phyloP scores from a whole-genome alignment of 73 alveolate genomes.

The Uronychia binucleata region DNA sequence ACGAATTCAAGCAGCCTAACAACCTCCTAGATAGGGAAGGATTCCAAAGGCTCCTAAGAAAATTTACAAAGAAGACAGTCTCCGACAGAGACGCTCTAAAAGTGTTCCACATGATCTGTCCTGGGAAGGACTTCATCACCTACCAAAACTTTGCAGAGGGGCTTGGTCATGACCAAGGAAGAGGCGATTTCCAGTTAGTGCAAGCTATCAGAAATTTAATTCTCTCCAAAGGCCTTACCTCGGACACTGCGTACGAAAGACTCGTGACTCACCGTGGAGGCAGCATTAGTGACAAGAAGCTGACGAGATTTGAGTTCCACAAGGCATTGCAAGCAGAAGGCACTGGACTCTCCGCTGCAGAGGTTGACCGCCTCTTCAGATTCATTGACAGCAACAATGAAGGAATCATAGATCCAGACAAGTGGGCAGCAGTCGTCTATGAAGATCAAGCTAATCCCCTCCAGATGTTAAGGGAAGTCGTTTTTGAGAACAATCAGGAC shows the following conservation, averaged over 20 bases:
- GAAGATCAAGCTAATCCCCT: slow-evolving; percentile 35
- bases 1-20: neutral
- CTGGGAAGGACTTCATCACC: neutral
- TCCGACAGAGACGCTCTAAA: neutral
- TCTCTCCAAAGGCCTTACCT: slow-evolving; percentile 24
- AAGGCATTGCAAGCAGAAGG: slow-evolving; percentile 1
- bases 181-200: neutral
- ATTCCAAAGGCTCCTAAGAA: neutral
- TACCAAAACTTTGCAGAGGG: neutral
- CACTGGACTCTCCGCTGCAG: slow-evolving; percentile 34
- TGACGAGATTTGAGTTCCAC: slow-evolving; percentile 45
- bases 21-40: neutral
- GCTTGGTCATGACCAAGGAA: neutral
- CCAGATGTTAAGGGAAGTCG: slow-evolving; percentile 38
- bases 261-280: slow-evolving; percentile 7
- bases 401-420: slow-evolving; percentile 37
- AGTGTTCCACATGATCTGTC: neutral
- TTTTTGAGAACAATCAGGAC: slow-evolving; percentile 16
- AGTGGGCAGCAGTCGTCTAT: slow-evolving; percentile 32
- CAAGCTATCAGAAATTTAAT: slow-evolving; percentile 31
- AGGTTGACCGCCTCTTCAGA: slow-evolving; percentile 33
- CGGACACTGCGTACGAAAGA: slow-evolving; percentile 28
- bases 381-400: slow-evolving; percentile 29
- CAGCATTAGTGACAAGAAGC: slow-evolving; percentile 8
- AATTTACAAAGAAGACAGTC: neutral